Evolutionary conservation across 371 early-diverging fungal species (phyloP), one percentile per base, ranked within the genome.

Genomic region (Mucor indicus): DNA sequence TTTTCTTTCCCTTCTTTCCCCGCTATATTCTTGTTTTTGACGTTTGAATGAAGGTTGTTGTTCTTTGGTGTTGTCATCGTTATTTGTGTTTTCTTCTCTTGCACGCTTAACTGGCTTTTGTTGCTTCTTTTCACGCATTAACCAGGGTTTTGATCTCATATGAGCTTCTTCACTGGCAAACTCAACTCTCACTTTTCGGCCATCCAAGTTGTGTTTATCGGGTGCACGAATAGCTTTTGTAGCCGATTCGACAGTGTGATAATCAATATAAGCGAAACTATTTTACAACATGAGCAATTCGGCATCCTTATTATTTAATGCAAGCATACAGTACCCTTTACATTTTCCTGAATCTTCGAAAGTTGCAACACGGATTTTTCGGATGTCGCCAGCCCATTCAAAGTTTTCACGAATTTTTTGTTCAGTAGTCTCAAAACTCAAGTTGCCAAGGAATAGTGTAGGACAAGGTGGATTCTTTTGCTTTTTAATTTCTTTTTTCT

Each of bases 361-460:
- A 0, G 88, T 86, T 3, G 83, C 83, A 42, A 89, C 48, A 27
- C 87, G 73, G 9, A 89, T 83, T 33, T 83, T 83, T 8, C 77
- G 69, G 17, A 89, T 75, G 50, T 79, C 71, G 23, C 87, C 89
- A 40, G 69, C 86, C 53, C 69, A 70, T 29, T 62, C 74, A 60
- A 89, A 89, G 3, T 75, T 49, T 27, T 76, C 76, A 21, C 81
- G 72, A 25, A 94, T 53, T 8, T 63, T 64, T 24, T 84, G 80
- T 35, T 79, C 72, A 17, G 84, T 85, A 13, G 82, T 71, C 17
- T 79, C 70, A 61, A 90, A 92, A 30, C 78, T 66, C 48, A 95
- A 59, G 69, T 92, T 92, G 25, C 92, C 92, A 4, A 93, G 52
- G 64, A 92, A 92, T 25, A 95, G 65, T 3, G 91, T 86, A 23